Evolutionary conservation across 768 basidiomycete species (phyloP), one percentile per base, ranked within the genome.

Genomic region (Trametes meyenii): DNA sequence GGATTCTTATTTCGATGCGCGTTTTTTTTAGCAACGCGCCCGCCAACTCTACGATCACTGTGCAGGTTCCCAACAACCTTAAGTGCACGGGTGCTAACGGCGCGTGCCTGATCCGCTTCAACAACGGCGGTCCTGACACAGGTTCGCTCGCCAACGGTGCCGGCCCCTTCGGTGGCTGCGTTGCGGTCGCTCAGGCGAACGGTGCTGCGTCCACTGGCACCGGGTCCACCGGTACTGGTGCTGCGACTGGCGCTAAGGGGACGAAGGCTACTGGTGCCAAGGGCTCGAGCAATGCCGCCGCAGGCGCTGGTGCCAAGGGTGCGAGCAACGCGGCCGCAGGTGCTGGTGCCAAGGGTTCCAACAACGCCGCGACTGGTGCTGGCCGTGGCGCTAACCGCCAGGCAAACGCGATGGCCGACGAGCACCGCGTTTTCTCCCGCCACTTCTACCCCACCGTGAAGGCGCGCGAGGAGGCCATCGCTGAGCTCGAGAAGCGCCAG

Each of bases 111-210:
- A 52, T 67, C 40, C 66, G 66, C 17, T 60, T 65, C 64, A 65
- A 58, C 54, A 67, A 67, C 58, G 51, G 40, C 23, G 53, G 51
- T 12, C 50, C 58, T 29, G 53, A 51, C 3, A 48, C 61, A 4
- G 51, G 51, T 23, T 70, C 69, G 33, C 61, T 70, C 29, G 65
- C 69, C 7, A 67, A 70, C 56, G 68, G 68, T 43, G 72, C 72
- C 11, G 72, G 72, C n/a, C 72, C 72, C n/a, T 74, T 74, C 60
- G 72, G 72, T 14, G 69, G 72, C 17, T 73, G 72, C 45, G 67
- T 68, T 36, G 72, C 70, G 13, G 67, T 66, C 36, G 35, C 59
- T 23, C 55, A 45, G 24, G 26, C 52, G 14, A 23, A 12, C 23
- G 35, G n/a, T n/a, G n/a, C n/a, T n/a, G n/a, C n/a, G n/a, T n/a